Percentiles rank a stretch among this genome's conserved stretches.
These are phyloP conservation scores for Podospora didyma DNA, from an alignment of 495 filamentous ascomycete species.

Conservation along the genomic window DNA sequence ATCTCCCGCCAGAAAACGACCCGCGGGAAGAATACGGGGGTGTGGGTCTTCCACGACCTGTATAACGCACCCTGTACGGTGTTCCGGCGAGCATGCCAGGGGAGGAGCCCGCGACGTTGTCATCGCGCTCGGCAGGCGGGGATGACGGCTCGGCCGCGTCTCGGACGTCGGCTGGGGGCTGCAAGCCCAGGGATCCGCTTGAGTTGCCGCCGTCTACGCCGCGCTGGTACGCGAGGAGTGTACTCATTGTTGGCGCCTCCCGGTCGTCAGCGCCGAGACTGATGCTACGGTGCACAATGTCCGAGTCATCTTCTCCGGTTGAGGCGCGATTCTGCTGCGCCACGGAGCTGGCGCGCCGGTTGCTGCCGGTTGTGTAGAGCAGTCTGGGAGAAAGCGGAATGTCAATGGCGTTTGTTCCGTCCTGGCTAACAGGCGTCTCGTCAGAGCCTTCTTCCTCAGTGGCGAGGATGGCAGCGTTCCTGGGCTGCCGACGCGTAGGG, in stretches of 20 bases:
- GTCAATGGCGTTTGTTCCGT: slow-evolving; percentile 68
- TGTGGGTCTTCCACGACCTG: slow-evolving; percentile 20
- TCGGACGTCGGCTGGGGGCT: slow-evolving; percentile 43
- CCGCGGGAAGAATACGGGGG: slow-evolving; percentile 33
- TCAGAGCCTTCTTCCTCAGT: slow-evolving; percentile 32
- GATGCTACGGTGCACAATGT: slow-evolving; percentile 64
- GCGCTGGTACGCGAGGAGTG: slow-evolving; percentile 45
- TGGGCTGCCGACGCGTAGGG: slow-evolving; percentile 17
- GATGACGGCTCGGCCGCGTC: not conserved
- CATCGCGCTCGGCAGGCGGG: slow-evolving; percentile 14
- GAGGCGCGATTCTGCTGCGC: slow-evolving; percentile 58
- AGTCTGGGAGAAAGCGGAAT: slow-evolving; percentile 77
- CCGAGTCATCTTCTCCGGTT: slow-evolving; percentile 58
- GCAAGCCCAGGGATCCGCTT: slow-evolving; percentile 31
- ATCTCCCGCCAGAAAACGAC: slow-evolving; percentile 28
- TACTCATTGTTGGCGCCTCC: slow-evolving; percentile 54
- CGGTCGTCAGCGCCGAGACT: slow-evolving; percentile 70
- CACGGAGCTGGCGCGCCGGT: slow-evolving; percentile 71
- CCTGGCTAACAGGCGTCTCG: slow-evolving; percentile 32
- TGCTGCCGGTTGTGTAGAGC: slow-evolving; percentile 44
- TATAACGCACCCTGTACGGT: slow-evolving; percentile 31
- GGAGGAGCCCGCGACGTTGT: slow-evolving; percentile 26
- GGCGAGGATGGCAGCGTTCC: slow-evolving; percentile 15
- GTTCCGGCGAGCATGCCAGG: slow-evolving; percentile 21
- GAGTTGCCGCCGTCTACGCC: slow-evolving; percentile 16